Conservation (phyloP, 1,284 basidiomycete genomes). For the Amylostereum areolatum region DNA sequence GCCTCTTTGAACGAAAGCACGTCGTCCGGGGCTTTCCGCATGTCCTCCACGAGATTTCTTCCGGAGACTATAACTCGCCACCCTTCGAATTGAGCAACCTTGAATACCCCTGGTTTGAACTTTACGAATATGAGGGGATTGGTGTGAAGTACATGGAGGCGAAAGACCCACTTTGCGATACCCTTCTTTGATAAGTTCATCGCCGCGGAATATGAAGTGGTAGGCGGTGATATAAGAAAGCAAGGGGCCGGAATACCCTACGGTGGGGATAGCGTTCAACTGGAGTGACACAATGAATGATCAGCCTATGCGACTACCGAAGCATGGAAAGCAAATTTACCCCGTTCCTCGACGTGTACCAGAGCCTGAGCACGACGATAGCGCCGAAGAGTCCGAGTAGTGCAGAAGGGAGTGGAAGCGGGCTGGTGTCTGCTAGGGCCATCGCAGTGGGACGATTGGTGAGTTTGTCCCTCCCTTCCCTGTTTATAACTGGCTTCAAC, state of each 20-base stretch:
- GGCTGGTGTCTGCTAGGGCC: too few relatives aligned
- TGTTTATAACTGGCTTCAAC: too few relatives aligned
- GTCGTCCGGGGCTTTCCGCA: constrained; percentile 27
- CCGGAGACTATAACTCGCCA: constrained; percentile 29
- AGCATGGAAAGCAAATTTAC: too few relatives aligned
- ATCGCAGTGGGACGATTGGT: too few relatives aligned
- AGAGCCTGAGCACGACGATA: too few relatives aligned
- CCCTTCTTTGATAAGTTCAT: not conserved
- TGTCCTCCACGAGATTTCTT: constrained; percentile 26
- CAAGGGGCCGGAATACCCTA: not conserved
- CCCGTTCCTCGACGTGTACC: too few relatives aligned
- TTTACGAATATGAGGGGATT: not conserved
- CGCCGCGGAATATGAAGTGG: not conserved
- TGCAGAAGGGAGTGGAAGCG: too few relatives aligned
- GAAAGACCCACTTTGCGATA: not conserved
- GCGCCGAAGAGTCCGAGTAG: too few relatives aligned
- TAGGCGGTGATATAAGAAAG: not conserved
- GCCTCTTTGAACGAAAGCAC: constrained; percentile 25
- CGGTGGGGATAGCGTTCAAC: not conserved
- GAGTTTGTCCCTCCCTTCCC: too few relatives aligned
- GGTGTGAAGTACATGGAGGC: not conserved
- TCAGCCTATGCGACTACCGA: too few relatives aligned
- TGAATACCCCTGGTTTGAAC: constrained; percentile 24
- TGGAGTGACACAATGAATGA: not conserved
- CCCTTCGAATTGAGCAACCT: constrained; percentile 22